Conservation (phyloP, 495 filamentous ascomycete genomes). For the Penicillium atrosanguineum region DNA sequence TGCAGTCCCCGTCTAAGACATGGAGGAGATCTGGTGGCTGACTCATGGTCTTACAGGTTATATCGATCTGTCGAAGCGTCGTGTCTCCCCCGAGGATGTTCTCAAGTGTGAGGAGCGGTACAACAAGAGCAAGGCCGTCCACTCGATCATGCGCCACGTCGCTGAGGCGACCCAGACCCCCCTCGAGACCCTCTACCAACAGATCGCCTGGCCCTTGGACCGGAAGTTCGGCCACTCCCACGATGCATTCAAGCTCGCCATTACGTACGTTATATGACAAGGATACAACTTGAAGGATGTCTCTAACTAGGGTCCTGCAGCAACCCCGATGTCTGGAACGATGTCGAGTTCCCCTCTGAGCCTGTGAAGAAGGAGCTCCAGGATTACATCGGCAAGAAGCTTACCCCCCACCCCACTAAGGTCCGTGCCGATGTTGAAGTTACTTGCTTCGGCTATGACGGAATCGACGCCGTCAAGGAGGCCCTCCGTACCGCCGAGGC, state of each 20-base stretch:
- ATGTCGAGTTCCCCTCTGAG: slow-evolving; percentile 81
- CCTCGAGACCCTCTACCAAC: slow-evolving; percentile 89
- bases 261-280: slow-evolving; percentile 62
- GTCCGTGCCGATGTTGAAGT: slow-evolving; percentile 97
- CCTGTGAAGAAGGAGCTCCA: slow-evolving; percentile 83
- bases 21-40: slow-evolving; percentile 13
- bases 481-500: slow-evolving; percentile 85
- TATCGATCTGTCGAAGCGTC: slow-evolving; percentile 97
- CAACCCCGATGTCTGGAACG: slow-evolving; percentile 94
- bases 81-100: slow-evolving; percentile 96
- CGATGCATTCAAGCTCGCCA: slow-evolving; percentile 97
- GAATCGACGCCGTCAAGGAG: slow-evolving; percentile 95
- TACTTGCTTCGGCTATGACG: slow-evolving; percentile 97
- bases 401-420: slow-evolving; percentile 96
- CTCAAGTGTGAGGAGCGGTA: slow-evolving; percentile 97
- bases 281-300: neutral
- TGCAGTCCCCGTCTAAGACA: slow-evolving; percentile 13
- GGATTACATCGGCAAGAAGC: slow-evolving; percentile 90
- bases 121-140: slow-evolving; percentile 99
- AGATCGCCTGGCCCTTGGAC: slow-evolving; percentile 94
- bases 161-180: slow-evolving; percentile 94
- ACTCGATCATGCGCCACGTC: slow-evolving; percentile 96
- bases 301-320: slow-evolving; percentile 40
- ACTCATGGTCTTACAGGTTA: slow-evolving; percentile 59
- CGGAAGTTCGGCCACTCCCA: slow-evolving; percentile 96